Conservation (phyloP, 305 asterid genomes). For the Fraxinus nigra region DNA sequence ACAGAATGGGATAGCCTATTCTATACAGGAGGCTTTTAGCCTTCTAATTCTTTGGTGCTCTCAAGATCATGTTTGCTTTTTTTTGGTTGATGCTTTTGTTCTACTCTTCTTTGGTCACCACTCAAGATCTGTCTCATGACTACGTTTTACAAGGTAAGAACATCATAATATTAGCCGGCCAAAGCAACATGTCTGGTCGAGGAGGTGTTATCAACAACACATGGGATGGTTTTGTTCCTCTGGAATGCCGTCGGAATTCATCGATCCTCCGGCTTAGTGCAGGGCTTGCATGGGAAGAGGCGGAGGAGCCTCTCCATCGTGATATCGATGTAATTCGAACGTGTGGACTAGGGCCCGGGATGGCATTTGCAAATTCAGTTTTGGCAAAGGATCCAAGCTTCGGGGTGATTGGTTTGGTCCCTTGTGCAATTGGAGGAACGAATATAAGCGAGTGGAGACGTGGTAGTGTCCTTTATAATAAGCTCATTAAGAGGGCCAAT, state of each 20-base stretch:
- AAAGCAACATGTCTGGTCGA: neutral
- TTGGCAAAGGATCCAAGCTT: conserved; percentile 28
- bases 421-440: conserved; percentile 69
- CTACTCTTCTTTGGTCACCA: neutral
- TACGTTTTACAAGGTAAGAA: neutral
- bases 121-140: neutral
- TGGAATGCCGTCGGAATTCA: conserved; percentile 32
- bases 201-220: neutral
- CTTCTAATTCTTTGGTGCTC: neutral
- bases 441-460: conserved; percentile 50
- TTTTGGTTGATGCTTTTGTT: neutral
- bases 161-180: neutral
- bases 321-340: conserved; percentile 41
- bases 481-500: conserved; percentile 34
- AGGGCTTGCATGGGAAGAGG: conserved; percentile 49
- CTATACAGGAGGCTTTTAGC: neutral
- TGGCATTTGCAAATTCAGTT: conserved; percentile 42
- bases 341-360: conserved; percentile 65
- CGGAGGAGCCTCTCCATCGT: conserved; percentile 59
- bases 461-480: conserved; percentile 43
- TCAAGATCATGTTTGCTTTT: neutral
- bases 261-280: conserved; percentile 38
- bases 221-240: conserved; percentile 53
- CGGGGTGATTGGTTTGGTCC: conserved; percentile 58
- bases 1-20: neutral